Evolutionary conservation across 164 flowering plant genomes (phyloP).

Genomic region (Hamamelis virginiana): DNA sequence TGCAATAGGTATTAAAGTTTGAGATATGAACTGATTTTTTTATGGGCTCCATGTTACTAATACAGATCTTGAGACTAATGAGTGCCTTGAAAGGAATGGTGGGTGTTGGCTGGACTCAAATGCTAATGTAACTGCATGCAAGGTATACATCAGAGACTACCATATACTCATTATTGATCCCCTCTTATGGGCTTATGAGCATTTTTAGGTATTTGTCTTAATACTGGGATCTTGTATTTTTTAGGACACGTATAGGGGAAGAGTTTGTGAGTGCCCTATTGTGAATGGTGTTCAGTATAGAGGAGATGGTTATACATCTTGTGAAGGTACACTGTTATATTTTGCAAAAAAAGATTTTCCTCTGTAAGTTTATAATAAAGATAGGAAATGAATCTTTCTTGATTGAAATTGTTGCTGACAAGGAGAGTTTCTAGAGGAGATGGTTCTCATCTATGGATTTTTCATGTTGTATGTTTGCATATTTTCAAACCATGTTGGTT

Average conservation of each 20-base stretch:
- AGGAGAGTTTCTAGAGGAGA: too few relatives aligned
- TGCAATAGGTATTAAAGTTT: background rate
- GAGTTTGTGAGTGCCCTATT: slow-evolving; percentile 82
- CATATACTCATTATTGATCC: background rate
- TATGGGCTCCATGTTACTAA: background rate
- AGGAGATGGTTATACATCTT: slow-evolving; percentile 84
- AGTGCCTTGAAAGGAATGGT: slow-evolving; percentile 79
- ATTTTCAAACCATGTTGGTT: too few relatives aligned
- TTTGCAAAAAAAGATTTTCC: background rate
- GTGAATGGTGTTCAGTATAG: slow-evolving; percentile 72
- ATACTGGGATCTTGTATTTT: background rate
- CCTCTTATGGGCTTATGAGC: background rate
- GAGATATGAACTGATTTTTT: background rate
- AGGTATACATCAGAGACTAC: slow-evolving; percentile 36
- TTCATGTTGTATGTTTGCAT: too few relatives aligned
- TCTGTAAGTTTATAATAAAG: background rate
- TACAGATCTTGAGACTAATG: slow-evolving; percentile 83
- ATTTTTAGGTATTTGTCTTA: background rate
- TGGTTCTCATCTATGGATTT: too few relatives aligned
- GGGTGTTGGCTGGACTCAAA: slow-evolving; percentile 75
- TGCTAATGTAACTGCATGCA: slow-evolving; percentile 73
- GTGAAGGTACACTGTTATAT: slow-evolving; percentile 49
- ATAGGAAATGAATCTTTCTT: background rate
- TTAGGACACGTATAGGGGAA: slow-evolving; percentile 91
- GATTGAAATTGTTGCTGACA: background rate